Evolutionary conservation across 768 basidiomycete species (phyloP).

Genomic region (Exidia glandulosa): DNA sequence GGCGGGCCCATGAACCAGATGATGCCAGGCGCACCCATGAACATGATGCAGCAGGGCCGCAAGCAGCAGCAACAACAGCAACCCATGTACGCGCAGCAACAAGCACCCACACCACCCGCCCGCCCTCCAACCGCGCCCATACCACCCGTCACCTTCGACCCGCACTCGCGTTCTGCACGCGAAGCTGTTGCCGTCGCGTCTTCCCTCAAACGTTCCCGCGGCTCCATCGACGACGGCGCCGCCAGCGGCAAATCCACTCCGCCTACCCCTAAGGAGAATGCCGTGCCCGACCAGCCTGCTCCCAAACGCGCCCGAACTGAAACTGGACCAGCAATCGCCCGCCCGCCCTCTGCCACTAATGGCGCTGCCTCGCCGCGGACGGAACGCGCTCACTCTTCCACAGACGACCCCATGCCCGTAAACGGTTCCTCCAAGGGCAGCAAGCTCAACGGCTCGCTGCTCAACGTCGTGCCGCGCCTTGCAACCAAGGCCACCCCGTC

Average conservation of each 20-base stretch:
- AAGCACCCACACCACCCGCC: neutral
- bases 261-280: conserved; percentile 34
- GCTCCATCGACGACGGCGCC: conserved; percentile 38
- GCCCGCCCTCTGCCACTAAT: conserved; percentile 4
- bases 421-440: no score
- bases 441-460: no score
- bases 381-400: neutral
- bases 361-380: neutral
- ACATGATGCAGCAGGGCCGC: conserved; percentile 38
- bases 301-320: conserved; percentile 64
- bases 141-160: conserved; percentile 5
- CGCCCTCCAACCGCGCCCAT: conserved; percentile 5
- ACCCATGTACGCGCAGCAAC: neutral
- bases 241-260: conserved; percentile 46
- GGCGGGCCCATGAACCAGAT: conserved; percentile 1
- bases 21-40: neutral
- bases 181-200: conserved; percentile 10
- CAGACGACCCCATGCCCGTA: no score
- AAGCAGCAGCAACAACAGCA: conserved; percentile 35
- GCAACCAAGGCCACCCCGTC: conserved; percentile 53
- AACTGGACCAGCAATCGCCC: conserved; percentile 23
- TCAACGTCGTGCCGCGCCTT: conserved; percentile 40
- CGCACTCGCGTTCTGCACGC: conserved; percentile 13
- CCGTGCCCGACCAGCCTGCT: conserved; percentile 47
- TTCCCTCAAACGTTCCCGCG: conserved; percentile 27